phyloP scores from a whole-genome alignment of 345 rosid genomes.

The Psidium guajava region DNA sequence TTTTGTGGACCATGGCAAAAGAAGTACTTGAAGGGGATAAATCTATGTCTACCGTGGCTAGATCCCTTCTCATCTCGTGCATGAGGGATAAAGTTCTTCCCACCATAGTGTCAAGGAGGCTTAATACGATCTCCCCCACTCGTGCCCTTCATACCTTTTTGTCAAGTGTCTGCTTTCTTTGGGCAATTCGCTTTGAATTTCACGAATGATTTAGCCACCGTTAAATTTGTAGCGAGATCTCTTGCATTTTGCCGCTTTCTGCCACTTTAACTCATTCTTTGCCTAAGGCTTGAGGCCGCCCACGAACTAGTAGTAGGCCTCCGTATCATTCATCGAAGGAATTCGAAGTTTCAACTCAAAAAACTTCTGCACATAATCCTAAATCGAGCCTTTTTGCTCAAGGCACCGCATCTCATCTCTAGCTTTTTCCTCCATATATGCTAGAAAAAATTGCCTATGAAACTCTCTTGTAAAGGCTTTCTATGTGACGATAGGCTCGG shows the following conservation, averaged over 20 bases:
- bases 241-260: no score
- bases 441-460: no score
- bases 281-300: no score
- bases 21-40: neutral
- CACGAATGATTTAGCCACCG: neutral
- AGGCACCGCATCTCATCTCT: neutral
- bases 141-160: neutral
- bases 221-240: neutral
- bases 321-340: no score
- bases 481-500: neutral
- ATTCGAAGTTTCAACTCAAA: no score
- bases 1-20: neutral
- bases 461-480: neutral
- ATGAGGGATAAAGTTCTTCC: rapidly evolving
- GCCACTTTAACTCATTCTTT: neutral
- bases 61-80: no score
- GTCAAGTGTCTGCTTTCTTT: neutral
- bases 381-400: neutral
- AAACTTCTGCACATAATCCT: neutral
- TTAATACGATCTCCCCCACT: neutral
- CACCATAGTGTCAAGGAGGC: no score
- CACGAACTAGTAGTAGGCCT: no score
- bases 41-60: neutral
- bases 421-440: neutral
- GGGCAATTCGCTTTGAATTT: neutral